Evolutionary conservation across 192 early-diverging fungal species (phyloP), one percentile per base, ranked within the genome.

Genomic region (Lobulomyces angularis): DNA sequence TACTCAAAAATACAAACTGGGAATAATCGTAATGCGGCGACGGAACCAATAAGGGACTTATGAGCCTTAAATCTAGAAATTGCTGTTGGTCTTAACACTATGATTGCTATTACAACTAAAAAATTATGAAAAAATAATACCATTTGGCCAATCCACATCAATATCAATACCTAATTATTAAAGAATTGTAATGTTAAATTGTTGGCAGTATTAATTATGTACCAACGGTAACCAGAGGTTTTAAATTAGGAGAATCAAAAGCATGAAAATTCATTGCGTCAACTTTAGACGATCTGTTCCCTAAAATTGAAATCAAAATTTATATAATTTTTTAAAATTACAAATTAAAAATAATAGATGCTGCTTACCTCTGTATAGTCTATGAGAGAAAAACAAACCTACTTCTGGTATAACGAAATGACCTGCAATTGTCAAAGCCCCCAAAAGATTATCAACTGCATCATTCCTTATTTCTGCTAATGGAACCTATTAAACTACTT

Each of bases 381-480:
- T 90, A 66, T 96, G 84, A 51, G 79, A 75, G 61, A 96, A 98
- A 61, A 89, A 97, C 2, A 97, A 67, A 14, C 69, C 65, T 3
- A 97, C 94, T 55, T 98, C 90, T 1, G 91, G 89, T 50, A 96
- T 93, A 21, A 90, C 83, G 78, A 88, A 96, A 46, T 95, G 92
- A 0, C 95, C 89, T 8, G 95, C 95, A 47, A 98, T 93, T 1
- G 89, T 98, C 20, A 98, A 65, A 2, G 91, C 90, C 1, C 90
- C 89, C 1, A 98, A 58, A 16, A 98, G 67, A 58, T 98, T 98
- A 39, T 98, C 95, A 8, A 94, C 79, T 0, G 89, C 95, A 58
- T 98, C 95, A 61, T 92, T 98, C 33, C 95, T 76, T 23, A 98
- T 81, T 58, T 98, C 95, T 12, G 91, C 86, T 29, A 98, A 69